These are phyloP conservation scores for Geotrichum aggregatum DNA, from an alignment of 1,139 yeast genomes.

Conservation along the genomic window DNA sequence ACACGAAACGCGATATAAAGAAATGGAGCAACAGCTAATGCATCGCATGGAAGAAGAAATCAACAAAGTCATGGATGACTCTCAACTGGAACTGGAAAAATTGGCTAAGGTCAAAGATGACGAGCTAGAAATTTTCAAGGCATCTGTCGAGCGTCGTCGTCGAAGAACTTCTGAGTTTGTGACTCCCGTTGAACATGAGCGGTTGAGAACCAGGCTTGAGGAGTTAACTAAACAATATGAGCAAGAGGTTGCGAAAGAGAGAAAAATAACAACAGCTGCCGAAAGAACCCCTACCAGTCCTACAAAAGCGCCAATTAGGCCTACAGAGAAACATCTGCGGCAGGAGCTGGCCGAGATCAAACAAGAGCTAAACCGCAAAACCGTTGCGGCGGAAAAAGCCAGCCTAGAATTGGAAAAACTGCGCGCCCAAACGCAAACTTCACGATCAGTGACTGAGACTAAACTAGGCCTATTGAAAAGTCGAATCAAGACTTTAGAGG, in stretches of 20 bases:
- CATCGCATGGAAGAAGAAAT: slow-evolving; percentile 17
- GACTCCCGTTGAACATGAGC: slow-evolving; percentile 13
- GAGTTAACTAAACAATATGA: slow-evolving; percentile 8
- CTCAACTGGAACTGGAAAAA: slow-evolving; percentile 9
- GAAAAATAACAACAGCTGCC: too few relatives aligned
- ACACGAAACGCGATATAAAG: slow-evolving; percentile 6
- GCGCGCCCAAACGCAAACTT: slow-evolving; percentile 23
- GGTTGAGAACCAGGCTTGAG: slow-evolving; percentile 9
- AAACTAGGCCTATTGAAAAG: slow-evolving; percentile 24
- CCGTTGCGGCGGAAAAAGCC: slow-evolving; percentile 23
- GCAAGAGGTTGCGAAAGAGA: background rate
- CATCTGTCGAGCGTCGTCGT: slow-evolving; percentile 8
- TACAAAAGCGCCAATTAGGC: background rate
- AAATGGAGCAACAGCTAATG: slow-evolving; percentile 8
- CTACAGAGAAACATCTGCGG: slow-evolving; percentile 16
- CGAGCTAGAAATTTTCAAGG: slow-evolving; percentile 16
- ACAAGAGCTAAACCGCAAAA: slow-evolving; percentile 23
- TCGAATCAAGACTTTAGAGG: slow-evolving; percentile 21
- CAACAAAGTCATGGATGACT: slow-evolving; percentile 9
- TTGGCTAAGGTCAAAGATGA: slow-evolving; percentile 15
- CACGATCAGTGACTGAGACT: slow-evolving; percentile 26
- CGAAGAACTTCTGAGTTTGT: slow-evolving; percentile 13
- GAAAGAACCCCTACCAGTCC: background rate
- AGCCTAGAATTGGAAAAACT: slow-evolving; percentile 24
- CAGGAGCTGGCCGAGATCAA: slow-evolving; percentile 25